Conservation (phyloP, 176 grass and related monocot species). For the Musa troglodytarum region DNA sequence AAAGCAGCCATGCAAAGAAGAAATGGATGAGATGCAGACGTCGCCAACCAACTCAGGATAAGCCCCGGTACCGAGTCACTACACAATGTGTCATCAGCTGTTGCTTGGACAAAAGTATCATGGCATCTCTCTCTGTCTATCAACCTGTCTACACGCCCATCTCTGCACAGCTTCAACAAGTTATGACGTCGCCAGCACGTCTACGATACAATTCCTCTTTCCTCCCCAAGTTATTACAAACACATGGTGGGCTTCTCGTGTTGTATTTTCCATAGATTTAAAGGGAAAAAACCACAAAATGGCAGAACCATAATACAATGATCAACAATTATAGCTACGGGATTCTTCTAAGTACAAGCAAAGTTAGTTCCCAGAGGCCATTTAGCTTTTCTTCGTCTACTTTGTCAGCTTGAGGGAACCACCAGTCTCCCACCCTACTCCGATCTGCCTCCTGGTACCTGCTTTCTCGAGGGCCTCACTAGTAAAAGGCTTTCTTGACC, state of each 20-base stretch:
- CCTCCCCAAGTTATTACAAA: not conserved
- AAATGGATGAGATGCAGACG: not conserved
- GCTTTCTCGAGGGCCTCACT: too few relatives aligned
- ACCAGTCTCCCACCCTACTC: too few relatives aligned
- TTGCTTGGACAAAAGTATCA: not conserved
- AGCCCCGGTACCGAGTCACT: not conserved
- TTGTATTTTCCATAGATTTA: not conserved
- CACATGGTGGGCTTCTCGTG: not conserved
- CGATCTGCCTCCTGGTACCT: not conserved
- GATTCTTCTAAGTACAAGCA: not conserved
- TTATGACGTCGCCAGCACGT: too few relatives aligned
- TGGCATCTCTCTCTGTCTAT: not conserved
- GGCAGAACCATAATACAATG: not conserved
- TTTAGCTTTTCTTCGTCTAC: not conserved
- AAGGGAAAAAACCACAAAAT: not conserved
- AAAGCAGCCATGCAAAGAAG: not conserved
- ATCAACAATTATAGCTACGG: not conserved
- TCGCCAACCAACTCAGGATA: not conserved
- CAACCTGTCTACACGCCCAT: not conserved
- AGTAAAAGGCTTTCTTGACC: not conserved
- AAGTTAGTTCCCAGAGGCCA: not conserved
- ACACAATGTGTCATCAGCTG: not conserved
- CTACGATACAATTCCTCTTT: not conserved
- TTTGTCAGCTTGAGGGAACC: not conserved
- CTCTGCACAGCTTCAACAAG: too few relatives aligned